Base-by-base conservation (phyloP, 306 rosid species). In the Carpinus fangiana region DNA sequence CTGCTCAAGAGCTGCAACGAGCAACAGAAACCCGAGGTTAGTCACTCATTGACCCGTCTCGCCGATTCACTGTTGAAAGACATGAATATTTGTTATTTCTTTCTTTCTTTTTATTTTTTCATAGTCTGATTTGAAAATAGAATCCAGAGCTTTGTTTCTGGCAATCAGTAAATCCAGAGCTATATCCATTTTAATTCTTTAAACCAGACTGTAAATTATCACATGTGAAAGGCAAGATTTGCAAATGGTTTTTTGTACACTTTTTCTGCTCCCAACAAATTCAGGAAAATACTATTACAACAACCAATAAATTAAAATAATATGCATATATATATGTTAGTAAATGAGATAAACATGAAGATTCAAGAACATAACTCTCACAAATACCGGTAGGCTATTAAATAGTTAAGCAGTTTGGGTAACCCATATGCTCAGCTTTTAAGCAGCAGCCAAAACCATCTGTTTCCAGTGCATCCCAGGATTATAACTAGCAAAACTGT, bases 11-110 rank as follows among this genome's bases (percentile, higher is more conserved):
- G 76, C 73, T 72, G 80, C 89, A 72, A 56, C 81, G 45, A 31
- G 34, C 34, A 31, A 31, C 34, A 18, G 89, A 86, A 72, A 56
- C 78, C 43, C 45, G 76, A 80, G 92, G 90, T 89, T 72, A 80
- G 86, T 64, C 61, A 74, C 78, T 70, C 28, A 61, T 1, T 23
- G 26, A 23, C 73, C 56, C 70, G 36, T 36, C 50, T 52, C 5
- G n/a, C 53, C 28, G 53, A 26, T 38, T 73, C 57, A 69, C 68
- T 62, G 18, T 73, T 76, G 50, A 56, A 64, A 8, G 8, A 11
- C 74, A 53, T 57, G 52, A 38, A 59, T 13, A 66, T 17, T 48
- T 48, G 52, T 16, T 38, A 20, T 2, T 60, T 38, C 4, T 17
- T 20, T 16, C 12, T 60, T 50, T 36, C 23, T 23, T 21, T 51